Evolutionary conservation across 345 rosid species (phyloP), one percentile per base, ranked within the genome.

Genomic region (Clausena lansium): DNA sequence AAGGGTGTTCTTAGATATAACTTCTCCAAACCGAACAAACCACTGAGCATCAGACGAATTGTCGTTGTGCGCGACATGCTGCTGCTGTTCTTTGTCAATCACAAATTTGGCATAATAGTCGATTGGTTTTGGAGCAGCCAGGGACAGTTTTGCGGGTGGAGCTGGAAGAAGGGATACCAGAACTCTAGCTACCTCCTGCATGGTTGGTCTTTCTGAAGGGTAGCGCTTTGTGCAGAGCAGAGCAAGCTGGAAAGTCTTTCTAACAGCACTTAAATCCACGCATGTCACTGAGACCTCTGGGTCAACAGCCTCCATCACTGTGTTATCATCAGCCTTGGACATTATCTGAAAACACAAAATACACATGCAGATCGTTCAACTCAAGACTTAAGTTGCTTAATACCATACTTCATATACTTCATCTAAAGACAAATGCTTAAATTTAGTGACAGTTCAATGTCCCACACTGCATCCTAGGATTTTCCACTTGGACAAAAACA

Each of bases 291-390:
- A 85, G 55, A 95, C 94, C 83, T 94, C 99, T 1, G 92, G 92
- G 68, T 95, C 99, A 63, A 90, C 94, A 25, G 94, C 94, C 55
- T 95, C 98, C 99, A 95, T 95, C 38, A 94, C 93, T 5, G 97
- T 90, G 74, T 95, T 82, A 69, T 89, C 86, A 70, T 94, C 94
- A 15, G 95, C 86, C 84, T 87, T 92, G 0, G 95, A 83, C 80
- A 95, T 75, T 80, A 95, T 87, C 99, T 95, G 84, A 32, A 13
- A 39, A 52, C 20, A 73, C 32, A 7, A 39, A 67, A 27, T 35
- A 38, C 9, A 74, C 24, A 41, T 17, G 7, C 10, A 52, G 71
- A 35, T 2, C 28, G 36, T 30, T 0, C 25, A 2, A 25, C 5
- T 17, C 19, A 25, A 15, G 30, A 11, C 17, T 14, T 9, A 62